Conservation (phyloP, 148 eudicot species). For the Silene latifolia region DNA sequence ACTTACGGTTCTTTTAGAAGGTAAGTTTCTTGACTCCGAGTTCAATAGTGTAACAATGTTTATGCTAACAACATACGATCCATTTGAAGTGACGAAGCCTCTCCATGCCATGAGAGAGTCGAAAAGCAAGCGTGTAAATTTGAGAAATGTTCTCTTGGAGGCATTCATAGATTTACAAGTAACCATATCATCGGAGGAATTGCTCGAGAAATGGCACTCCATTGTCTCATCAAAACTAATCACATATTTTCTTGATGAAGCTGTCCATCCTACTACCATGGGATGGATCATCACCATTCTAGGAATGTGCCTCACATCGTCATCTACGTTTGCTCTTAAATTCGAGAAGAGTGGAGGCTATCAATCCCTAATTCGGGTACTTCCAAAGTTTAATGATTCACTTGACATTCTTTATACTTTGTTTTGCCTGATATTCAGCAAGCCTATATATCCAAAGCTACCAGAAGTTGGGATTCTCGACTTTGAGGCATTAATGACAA, state of each 20-base stretch:
- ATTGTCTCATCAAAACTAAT: constrained; percentile 71
- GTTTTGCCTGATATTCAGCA: constrained; percentile 78
- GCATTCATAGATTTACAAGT: constrained; percentile 81
- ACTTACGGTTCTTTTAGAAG: constrained; percentile 75
- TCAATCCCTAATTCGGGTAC: constrained; percentile 71
- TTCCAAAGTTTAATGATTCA: constrained; percentile 71
- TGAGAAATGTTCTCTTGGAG: constrained; percentile 87
- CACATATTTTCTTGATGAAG: constrained; percentile 79
- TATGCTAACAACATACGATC: constrained; percentile 83
- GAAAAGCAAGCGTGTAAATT: constrained; percentile 79
- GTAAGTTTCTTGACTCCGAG: constrained; percentile 70
- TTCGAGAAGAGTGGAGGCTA: constrained; percentile 81
- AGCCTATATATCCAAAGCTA: constrained; percentile 86
- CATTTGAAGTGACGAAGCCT: constrained; percentile 63
- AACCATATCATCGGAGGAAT: constrained; percentile 63
- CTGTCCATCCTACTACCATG: constrained; percentile 92
- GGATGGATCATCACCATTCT: constrained; percentile 92
- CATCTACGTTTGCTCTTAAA: constrained; percentile 72
- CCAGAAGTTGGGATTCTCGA: constrained; percentile 92
- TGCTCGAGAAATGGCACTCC: constrained; percentile 88
- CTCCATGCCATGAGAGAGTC: constrained; percentile 57
- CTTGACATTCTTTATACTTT: constrained; percentile 83
- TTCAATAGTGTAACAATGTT: constrained; percentile 71
- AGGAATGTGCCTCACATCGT: constrained; percentile 79
- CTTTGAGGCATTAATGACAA: constrained; percentile 83